Percentiles rank a stretch among this genome's conserved stretches.
These are phyloP conservation scores for Aphanocladium album DNA, from an alignment of 2,329 filamentous ascomycete species.

Conservation along the genomic window DNA sequence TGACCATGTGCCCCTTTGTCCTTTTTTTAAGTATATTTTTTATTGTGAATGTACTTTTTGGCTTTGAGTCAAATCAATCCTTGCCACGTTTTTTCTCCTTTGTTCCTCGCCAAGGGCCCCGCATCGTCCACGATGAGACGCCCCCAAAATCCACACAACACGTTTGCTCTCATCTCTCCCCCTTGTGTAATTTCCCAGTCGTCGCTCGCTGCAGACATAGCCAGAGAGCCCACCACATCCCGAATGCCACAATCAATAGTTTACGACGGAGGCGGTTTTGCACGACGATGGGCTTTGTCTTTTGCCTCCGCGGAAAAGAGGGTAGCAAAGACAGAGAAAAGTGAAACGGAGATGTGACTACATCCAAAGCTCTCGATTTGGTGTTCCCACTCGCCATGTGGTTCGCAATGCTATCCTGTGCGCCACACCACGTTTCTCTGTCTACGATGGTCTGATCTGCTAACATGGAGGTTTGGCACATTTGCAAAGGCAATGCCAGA, in stretches of 20 bases:
- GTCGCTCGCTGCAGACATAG: neutral
- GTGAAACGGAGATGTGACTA: neutral
- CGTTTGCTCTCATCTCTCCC: neutral
- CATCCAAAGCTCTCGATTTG: neutral
- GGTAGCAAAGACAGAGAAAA: neutral
- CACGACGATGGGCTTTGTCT: neutral
- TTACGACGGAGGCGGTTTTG: too few relatives aligned
- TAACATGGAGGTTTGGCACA: neutral
- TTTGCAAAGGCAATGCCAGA: neutral
- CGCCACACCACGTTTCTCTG: conserved; percentile 9
- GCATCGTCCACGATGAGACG: neutral
- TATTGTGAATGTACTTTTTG: neutral
- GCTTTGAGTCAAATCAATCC: neutral
- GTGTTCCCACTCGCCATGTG: conserved; percentile 8
- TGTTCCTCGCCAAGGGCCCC: neutral
- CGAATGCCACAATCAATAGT: conserved; percentile 1
- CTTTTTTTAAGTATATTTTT: neutral
- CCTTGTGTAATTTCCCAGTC: conserved; percentile 4
- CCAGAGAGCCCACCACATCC: neutral
- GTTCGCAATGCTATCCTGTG: neutral
- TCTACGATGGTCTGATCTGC: neutral
- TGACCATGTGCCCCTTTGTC: neutral
- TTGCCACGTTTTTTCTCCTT: neutral
- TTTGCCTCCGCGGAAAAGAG: neutral
- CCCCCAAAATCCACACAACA: neutral